Percentiles rank a stretch among this genome's conserved stretches.
phyloP scores from a whole-genome alignment of 495 filamentous ascomycete species.

The Podospora australis region DNA sequence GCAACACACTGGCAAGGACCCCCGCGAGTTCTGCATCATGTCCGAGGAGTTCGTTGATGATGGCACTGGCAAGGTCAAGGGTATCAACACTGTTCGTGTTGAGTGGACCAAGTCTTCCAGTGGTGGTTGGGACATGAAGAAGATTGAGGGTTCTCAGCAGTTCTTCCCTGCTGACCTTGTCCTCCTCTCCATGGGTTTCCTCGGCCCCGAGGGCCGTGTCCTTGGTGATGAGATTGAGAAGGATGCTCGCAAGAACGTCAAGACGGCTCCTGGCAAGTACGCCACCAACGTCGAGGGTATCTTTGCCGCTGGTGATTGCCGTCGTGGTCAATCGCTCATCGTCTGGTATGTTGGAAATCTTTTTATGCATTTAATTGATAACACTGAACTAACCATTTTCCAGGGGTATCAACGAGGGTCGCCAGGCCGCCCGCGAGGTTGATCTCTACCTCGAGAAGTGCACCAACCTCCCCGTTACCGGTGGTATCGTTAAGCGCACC shows the following conservation, averaged over 20 bases:
- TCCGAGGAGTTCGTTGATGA: constrained; percentile 96
- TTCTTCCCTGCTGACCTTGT: constrained; percentile 98
- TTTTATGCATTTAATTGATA: constrained; percentile 14
- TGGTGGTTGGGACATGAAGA: constrained; percentile 99
- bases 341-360: constrained; percentile 68
- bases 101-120: constrained; percentile 89
- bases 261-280: constrained; percentile 88
- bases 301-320: constrained; percentile 95
- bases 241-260: constrained; percentile 93
- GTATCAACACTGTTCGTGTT: constrained; percentile 95
- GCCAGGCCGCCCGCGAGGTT: constrained; percentile 88
- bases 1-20: constrained; percentile 95
- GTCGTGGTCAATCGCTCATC: constrained; percentile 92
- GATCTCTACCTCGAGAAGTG: constrained; percentile 80
- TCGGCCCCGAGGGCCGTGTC: constrained; percentile 88
- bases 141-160: constrained; percentile 86
- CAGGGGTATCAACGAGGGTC: constrained; percentile 98
- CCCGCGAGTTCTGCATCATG: constrained; percentile 98
- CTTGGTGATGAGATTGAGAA: constrained; percentile 84
- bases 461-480: constrained; percentile 82
- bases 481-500: constrained; percentile 83
- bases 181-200: constrained; percentile 96
- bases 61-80: constrained; percentile 80
- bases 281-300: constrained; percentile 82
- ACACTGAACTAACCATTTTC: constrained; percentile 13